Conservation (phyloP, 2,329 filamentous ascomycete species). For the Endoconidiophora polonica region DNA sequence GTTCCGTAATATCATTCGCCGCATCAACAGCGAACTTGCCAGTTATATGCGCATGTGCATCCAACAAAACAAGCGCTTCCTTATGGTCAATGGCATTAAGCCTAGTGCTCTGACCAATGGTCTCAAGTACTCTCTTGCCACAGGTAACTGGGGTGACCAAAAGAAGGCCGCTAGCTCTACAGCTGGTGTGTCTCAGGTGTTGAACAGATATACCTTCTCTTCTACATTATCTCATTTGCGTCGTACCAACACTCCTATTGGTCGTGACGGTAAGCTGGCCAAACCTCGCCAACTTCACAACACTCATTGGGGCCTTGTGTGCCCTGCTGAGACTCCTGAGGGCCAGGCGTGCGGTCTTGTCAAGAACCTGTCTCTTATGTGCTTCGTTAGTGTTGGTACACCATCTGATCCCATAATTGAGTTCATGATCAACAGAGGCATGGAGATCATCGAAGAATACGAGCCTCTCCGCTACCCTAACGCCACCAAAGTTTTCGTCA, state of each 20-base stretch:
- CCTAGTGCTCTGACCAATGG: slow-evolving; percentile 81
- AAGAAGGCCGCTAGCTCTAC: slow-evolving; percentile 94
- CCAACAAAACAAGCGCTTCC: slow-evolving; percentile 77
- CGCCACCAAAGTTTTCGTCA: slow-evolving; percentile 95
- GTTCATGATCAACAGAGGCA: slow-evolving; percentile 89
- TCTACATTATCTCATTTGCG: slow-evolving; percentile 94
- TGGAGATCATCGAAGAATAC: slow-evolving; percentile 95
- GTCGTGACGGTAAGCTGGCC: slow-evolving; percentile 92
- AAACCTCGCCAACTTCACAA: slow-evolving; percentile 97
- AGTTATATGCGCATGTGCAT: slow-evolving; percentile 86
- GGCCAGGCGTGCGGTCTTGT: slow-evolving; percentile 96
- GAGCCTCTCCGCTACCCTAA: slow-evolving; percentile 71
- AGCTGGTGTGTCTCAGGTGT: slow-evolving; percentile 91
- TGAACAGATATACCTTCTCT: slow-evolving; percentile 94
- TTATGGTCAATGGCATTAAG: slow-evolving; percentile 80
- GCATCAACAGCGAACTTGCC: slow-evolving; percentile 80
- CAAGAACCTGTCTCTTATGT: slow-evolving; percentile 96
- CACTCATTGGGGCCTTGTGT: slow-evolving; percentile 95
- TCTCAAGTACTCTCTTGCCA: slow-evolving; percentile 89
- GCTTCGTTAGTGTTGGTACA: slow-evolving; percentile 90
- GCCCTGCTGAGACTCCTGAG: slow-evolving; percentile 93
- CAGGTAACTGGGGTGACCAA: slow-evolving; percentile 98
- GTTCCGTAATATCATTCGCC: slow-evolving; percentile 80
- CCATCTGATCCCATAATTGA: slow-evolving; percentile 80
- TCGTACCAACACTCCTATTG: slow-evolving; percentile 93